Conservation (phyloP, 2,329 filamentous ascomycete genomes). For the Pseudocercospora macadamiae region DNA sequence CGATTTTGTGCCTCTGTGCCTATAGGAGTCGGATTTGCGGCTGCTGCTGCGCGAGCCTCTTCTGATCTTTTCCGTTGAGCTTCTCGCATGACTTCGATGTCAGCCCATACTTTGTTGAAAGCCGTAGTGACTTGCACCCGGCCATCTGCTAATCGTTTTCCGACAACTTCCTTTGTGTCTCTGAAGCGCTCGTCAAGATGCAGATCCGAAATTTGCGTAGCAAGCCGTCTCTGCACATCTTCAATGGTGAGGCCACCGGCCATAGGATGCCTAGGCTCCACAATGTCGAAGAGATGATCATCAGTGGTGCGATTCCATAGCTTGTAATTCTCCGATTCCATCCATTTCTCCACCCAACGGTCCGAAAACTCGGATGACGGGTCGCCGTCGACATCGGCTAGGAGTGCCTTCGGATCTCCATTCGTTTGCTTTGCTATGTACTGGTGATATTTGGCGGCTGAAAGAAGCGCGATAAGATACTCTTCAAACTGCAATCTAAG, state of each 20-base stretch:
- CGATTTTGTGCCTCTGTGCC: conserved; percentile 20
- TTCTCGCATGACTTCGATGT: conserved; percentile 82
- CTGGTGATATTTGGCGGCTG: conserved; percentile 82
- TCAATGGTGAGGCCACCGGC: conserved; percentile 91
- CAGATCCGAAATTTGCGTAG: conserved; percentile 89
- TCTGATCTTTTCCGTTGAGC: conserved; percentile 67
- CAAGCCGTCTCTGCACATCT: conserved; percentile 86
- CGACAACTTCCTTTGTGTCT: conserved; percentile 79
- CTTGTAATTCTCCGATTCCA: conserved; percentile 83
- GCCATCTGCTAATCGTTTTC: conserved; percentile 85
- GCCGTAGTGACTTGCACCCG: conserved; percentile 85
- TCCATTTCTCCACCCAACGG: conserved; percentile 89
- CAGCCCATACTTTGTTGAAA: conserved; percentile 85
- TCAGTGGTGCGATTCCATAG: conserved; percentile 78
- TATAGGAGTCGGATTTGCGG: conserved; percentile 18
- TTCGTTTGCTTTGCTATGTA: conserved; percentile 48
- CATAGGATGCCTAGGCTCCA: conserved; percentile 90
- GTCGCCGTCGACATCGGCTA: conserved; percentile 73
- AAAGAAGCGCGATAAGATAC: conserved; percentile 86
- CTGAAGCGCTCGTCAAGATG: conserved; percentile 90
- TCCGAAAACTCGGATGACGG: conserved; percentile 79
- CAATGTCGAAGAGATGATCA: conserved; percentile 88
- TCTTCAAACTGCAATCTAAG: conserved; percentile 94
- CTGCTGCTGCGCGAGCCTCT: conserved; percentile 51
- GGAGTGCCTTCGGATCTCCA: conserved; percentile 61